Conservation (phyloP, 2,329 filamentous ascomycete genomes). For the Domatiomyces catenatus region DNA sequence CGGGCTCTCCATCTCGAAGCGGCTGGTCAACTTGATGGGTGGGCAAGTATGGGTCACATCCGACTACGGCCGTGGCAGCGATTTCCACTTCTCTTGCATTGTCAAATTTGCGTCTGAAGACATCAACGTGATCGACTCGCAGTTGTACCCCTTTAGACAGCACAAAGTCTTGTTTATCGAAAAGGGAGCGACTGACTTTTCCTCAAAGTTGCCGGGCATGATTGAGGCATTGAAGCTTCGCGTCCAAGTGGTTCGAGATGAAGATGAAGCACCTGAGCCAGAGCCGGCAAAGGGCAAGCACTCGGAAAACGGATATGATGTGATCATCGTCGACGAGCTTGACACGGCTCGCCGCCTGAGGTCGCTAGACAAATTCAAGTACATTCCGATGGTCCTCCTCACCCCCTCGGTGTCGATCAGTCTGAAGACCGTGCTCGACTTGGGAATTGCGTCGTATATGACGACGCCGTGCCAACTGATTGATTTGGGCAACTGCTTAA, state of each 20-base stretch:
- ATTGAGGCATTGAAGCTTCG: slow-evolving; percentile 63
- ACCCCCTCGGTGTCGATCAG: slow-evolving; percentile 81
- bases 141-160: slow-evolving; percentile 76
- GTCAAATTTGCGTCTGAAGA: slow-evolving; percentile 73
- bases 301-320: slow-evolving; percentile 62
- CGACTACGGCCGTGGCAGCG: slow-evolving; percentile 76
- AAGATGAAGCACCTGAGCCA: slow-evolving; percentile 46
- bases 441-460: slow-evolving; percentile 98
- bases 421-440: slow-evolving; percentile 80
- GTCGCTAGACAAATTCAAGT: slow-evolving; percentile 89
- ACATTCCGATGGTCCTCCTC: slow-evolving; percentile 84
- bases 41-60: slow-evolving; percentile 94
- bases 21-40: slow-evolving; percentile 88
- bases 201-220: slow-evolving; percentile 62
- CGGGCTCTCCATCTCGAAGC: slow-evolving; percentile 86
- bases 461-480: slow-evolving; percentile 89
- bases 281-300: slow-evolving; percentile 33
- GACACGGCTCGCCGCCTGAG: slow-evolving; percentile 74
- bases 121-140: slow-evolving; percentile 60
- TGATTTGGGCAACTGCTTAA: slow-evolving; percentile 88
- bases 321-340: slow-evolving; percentile 88
- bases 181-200: slow-evolving; percentile 66
- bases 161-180: slow-evolving; percentile 92
- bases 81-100: slow-evolving; percentile 91
- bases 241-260: slow-evolving; percentile 72